Evolutionary conservation across 441 rosid genomes (phyloP).

Genomic region (Eutrema salsugineum): DNA sequence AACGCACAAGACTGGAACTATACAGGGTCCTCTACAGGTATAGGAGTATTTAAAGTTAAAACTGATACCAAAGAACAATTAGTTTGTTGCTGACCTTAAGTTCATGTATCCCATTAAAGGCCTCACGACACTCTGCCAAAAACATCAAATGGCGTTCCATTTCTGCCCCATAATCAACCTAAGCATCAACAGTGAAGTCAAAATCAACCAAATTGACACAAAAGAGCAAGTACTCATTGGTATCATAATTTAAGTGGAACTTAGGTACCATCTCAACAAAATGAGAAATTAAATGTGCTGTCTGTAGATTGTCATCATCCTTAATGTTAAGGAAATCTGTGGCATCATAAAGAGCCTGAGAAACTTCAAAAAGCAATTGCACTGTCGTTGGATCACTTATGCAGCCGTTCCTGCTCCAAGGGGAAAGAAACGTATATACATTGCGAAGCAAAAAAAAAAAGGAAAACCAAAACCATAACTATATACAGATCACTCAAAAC

Average conservation of each 20-base stretch:
- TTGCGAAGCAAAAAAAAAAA: slow-evolving; percentile 10
- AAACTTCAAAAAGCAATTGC: slow-evolving; percentile 73
- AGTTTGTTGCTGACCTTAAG: slow-evolving; percentile 53
- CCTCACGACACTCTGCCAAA: slow-evolving; percentile 84
- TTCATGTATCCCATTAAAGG: slow-evolving; percentile 60
- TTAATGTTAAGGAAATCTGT: slow-evolving; percentile 55
- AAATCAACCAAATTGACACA: slow-evolving; percentile 8
- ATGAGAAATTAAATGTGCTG: slow-evolving; percentile 58
- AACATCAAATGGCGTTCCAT: slow-evolving; percentile 69
- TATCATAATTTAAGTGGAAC: slow-evolving; percentile 9
- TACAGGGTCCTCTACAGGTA: slow-evolving; percentile 1
- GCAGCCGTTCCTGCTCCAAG: slow-evolving; percentile 56
- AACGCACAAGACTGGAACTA: neutral
- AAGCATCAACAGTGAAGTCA: slow-evolving; percentile 33
- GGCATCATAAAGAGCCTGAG: slow-evolving; percentile 62
- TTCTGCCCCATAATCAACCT: slow-evolving; percentile 77
- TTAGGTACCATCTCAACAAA: slow-evolving; percentile 68
- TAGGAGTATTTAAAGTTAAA: neutral
- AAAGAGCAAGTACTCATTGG: slow-evolving; percentile 16
- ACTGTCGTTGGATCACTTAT: slow-evolving; percentile 54
- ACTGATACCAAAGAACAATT: slow-evolving; percentile 11
- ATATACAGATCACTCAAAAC: neutral
- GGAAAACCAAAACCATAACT: neutral
- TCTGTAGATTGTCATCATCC: slow-evolving; percentile 67
- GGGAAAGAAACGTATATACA: slow-evolving; percentile 18